Evolutionary conservation across 352 stramenopile genomes (phyloP).

Genomic region (Globisporangium recalcitrans): DNA sequence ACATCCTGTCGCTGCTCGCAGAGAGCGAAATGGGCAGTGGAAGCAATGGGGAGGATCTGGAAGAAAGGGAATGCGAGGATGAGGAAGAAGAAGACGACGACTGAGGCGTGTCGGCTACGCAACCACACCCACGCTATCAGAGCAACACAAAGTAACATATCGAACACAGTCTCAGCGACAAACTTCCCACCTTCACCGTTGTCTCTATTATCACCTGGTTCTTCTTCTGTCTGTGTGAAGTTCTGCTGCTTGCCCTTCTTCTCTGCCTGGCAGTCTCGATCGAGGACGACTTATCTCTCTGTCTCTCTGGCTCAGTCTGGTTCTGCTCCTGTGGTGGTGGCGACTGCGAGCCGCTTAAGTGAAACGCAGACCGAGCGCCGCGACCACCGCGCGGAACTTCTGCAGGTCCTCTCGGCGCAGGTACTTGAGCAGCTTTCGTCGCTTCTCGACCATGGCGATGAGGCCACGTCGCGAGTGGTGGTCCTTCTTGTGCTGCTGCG

Average conservation of each 20-base stretch:
- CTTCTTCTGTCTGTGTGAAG: neutral
- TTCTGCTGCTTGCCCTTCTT: neutral
- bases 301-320: neutral
- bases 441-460: conserved; percentile 83
- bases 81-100: conserved; percentile 24
- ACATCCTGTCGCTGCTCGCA: conserved; percentile 79
- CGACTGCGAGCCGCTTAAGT: conserved; percentile 32
- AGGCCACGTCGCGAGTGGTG: conserved; percentile 82
- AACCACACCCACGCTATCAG: neutral
- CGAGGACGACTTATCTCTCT: no score
- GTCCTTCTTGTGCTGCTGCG: conserved; percentile 81
- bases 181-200: conserved; percentile 2
- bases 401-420: conserved; percentile 73
- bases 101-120: neutral
- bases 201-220: conserved; percentile 1
- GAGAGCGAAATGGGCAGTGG: conserved; percentile 32
- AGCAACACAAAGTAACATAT: neutral
- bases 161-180: neutral
- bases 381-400: conserved; percentile 77
- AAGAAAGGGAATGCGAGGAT: conserved; percentile 22
- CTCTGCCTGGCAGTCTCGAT: neutral
- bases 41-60: conserved; percentile 20
- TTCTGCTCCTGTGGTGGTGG: neutral
- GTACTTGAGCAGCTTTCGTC: conserved; percentile 85
- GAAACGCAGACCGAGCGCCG: conserved; percentile 72